Evolutionary conservation across 257 asterid species (phyloP).

Genomic region (Ilex asprella): DNA sequence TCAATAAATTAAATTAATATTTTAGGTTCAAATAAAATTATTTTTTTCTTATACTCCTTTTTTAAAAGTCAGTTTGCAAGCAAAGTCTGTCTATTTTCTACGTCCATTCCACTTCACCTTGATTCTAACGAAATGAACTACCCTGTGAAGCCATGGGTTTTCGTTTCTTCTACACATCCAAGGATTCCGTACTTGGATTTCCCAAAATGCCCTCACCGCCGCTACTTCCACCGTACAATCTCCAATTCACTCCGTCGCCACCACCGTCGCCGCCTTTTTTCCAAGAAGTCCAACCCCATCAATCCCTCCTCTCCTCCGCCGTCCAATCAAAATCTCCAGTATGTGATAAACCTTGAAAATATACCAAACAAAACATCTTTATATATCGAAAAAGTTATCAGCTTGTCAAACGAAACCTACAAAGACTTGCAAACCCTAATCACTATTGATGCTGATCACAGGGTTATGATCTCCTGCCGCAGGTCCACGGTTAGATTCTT

Average conservation of each 20-base stretch:
- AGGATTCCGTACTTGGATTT: conserved; percentile 13
- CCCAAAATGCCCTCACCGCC: conserved; percentile 25
- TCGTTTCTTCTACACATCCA: not conserved
- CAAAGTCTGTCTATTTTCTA: too few relatives aligned
- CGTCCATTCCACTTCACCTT: too few relatives aligned
- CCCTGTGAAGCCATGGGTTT: conserved; percentile 8
- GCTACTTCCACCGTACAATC: conserved; percentile 10
- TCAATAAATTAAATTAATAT: too few relatives aligned
- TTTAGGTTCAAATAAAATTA: too few relatives aligned
- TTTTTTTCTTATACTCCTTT: too few relatives aligned
- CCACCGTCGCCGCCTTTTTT: conserved; percentile 74
- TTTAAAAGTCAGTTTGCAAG: too few relatives aligned
- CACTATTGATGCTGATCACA: conserved; percentile 32
- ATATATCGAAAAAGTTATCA: conserved; percentile 32
- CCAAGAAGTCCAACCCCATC: conserved; percentile 20
- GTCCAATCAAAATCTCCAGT: conserved; percentile 56
- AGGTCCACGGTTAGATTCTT: conserved; percentile 66
- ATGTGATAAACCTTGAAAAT: conserved; percentile 31
- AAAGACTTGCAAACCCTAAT: conserved; percentile 57
- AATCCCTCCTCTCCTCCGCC: conserved; percentile 29
- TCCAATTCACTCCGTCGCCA: conserved; percentile 41
- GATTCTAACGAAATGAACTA: conserved; percentile 1
- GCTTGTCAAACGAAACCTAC: conserved; percentile 38
- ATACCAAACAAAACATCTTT: conserved; percentile 25
- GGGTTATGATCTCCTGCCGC: conserved; percentile 59